These are phyloP conservation scores for Citrus reticulata DNA, from an alignment of 345 rosid species.

Conservation along the genomic window DNA sequence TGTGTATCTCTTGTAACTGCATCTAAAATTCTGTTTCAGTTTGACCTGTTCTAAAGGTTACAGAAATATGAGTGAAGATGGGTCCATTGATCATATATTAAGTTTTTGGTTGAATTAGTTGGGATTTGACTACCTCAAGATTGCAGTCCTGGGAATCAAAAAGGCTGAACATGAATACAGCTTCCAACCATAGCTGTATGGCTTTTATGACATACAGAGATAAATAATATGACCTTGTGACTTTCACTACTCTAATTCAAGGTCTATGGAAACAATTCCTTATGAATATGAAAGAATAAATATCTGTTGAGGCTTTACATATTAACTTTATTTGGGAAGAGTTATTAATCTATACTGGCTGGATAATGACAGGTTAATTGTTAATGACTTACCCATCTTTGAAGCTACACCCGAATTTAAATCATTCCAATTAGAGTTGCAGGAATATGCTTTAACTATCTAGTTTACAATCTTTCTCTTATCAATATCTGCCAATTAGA, in stretches of 20 bases:
- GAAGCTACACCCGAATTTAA: conserved; percentile 1
- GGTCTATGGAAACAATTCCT: not conserved
- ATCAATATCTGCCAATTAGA: conserved; percentile 6
- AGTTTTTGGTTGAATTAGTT: not conserved
- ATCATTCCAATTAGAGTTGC: not conserved
- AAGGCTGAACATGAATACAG: not conserved
- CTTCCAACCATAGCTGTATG: not conserved
- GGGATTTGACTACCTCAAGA: not conserved
- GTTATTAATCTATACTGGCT: not conserved
- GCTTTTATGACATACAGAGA: not conserved
- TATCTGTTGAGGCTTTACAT: not conserved
- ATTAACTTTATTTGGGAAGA: not conserved
- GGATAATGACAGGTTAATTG: not conserved
- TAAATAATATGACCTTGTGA: not conserved
- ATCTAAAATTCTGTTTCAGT: not conserved
- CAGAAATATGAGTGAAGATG: not conserved
- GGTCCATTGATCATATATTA: not conserved
- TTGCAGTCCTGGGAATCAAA: not conserved
- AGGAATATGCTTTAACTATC: not conserved
- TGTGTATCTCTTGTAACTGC: not conserved
- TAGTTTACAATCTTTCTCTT: not conserved
- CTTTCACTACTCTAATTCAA: not conserved
- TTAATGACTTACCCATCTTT: conserved; percentile 9
- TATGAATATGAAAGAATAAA: not conserved
- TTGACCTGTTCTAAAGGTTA: not conserved